Evolutionary conservation across 176 grass and related monocot species (phyloP).

Genomic region (Aegilops tauschii): DNA sequence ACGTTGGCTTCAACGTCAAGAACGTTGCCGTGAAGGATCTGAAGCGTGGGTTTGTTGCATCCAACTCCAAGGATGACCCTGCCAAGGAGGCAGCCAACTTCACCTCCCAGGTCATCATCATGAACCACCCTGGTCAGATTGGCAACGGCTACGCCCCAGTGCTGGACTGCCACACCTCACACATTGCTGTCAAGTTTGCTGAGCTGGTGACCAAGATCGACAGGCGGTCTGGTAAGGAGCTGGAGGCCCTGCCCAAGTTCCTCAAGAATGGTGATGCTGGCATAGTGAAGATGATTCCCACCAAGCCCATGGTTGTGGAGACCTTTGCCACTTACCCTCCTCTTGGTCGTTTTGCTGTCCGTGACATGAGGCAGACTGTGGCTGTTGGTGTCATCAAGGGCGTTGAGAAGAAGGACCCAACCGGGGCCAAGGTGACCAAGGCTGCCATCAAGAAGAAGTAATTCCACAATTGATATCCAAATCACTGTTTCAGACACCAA

Average conservation of each 20-base stretch:
- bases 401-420: conserved; percentile 79
- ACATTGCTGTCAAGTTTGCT: conserved; percentile 87
- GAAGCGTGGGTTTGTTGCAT: conserved; percentile 77
- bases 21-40: conserved; percentile 89
- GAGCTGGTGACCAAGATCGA: conserved; percentile 84
- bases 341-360: conserved; percentile 66
- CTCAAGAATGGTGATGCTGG: conserved; percentile 91
- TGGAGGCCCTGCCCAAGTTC: conserved; percentile 91
- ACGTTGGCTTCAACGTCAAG: conserved; percentile 84
- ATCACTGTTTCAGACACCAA: background rate
- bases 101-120: conserved; percentile 92
- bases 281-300: conserved; percentile 90
- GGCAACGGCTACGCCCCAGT: conserved; percentile 83
- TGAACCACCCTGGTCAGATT: conserved; percentile 92
- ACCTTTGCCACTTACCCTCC: conserved; percentile 69
- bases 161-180: conserved; percentile 85
- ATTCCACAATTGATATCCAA: background rate
- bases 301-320: conserved; percentile 96
- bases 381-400: conserved; percentile 84
- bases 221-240: conserved; percentile 86
- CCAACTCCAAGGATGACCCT: conserved; percentile 93
- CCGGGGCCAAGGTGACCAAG: conserved; percentile 84
- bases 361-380: conserved; percentile 86
- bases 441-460: conserved; percentile 94
- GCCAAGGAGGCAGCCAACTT: conserved; percentile 87